Percentiles rank a stretch among this genome's conserved stretches.
Conservation (phyloP, 805 yeast genomes). For the Dipodascus geniculatus region DNA sequence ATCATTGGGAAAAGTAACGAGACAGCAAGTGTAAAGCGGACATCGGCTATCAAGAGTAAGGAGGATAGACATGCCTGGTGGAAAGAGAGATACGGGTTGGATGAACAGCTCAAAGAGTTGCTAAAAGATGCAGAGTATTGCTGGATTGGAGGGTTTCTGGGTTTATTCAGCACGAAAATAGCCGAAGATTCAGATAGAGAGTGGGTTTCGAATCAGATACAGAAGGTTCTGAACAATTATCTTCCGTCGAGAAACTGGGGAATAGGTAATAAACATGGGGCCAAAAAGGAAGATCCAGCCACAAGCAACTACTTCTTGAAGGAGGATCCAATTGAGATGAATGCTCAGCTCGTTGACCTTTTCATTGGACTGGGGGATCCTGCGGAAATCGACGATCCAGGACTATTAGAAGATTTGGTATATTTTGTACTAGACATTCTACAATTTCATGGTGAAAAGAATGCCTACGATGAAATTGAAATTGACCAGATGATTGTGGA, state of each 20-base stretch:
- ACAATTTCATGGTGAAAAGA: conserved; percentile 49
- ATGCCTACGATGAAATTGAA: conserved; percentile 56
- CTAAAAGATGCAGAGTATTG: conserved; percentile 43
- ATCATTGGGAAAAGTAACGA: conserved; percentile 53
- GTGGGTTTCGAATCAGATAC: conserved; percentile 24
- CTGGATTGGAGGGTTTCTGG: conserved; percentile 73
- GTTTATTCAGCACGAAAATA: conserved; percentile 38
- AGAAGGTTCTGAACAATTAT: conserved; percentile 32
- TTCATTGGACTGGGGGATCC: conserved; percentile 38
- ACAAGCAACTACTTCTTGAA: conserved; percentile 2
- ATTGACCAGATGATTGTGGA: conserved; percentile 42
- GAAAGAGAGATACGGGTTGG: conserved; percentile 52
- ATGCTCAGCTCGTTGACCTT: conserved; percentile 37
- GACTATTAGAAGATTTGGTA: conserved; percentile 49
- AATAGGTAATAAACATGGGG: conserved; percentile 9
- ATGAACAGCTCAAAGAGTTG: conserved; percentile 40
- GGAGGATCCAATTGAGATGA: conserved; percentile 25
- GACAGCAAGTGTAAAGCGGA: conserved; percentile 44
- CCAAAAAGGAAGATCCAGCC: conserved; percentile 7
- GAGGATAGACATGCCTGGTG: conserved; percentile 71
- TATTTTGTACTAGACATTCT: conserved; percentile 50
- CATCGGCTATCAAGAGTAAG: conserved; percentile 39
- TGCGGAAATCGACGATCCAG: conserved; percentile 23
- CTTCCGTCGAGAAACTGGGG: conserved; percentile 36
- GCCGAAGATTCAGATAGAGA: conserved; percentile 13